These are phyloP conservation scores for Tolypocladium endophyticum DNA, from an alignment of 2,329 filamentous ascomycete genomes.

Conservation along the genomic window DNA sequence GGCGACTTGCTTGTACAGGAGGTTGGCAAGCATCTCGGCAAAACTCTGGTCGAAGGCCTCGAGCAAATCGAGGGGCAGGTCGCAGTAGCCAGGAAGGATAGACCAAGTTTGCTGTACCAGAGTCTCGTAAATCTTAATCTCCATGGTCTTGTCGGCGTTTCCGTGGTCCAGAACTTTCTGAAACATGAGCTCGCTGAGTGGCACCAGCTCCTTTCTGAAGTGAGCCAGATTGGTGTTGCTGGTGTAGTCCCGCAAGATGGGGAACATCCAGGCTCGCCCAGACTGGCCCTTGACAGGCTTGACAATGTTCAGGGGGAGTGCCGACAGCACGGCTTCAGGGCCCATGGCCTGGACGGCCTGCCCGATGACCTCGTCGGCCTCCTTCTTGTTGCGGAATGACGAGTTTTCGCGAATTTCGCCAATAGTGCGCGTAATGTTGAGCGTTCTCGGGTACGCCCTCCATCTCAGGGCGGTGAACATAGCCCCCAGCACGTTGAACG, in stretches of 20 bases:
- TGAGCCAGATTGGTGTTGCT: conserved; percentile 80
- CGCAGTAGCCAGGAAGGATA: conserved; percentile 86
- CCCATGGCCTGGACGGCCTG: conserved; percentile 86
- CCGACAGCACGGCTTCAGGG: conserved; percentile 68
- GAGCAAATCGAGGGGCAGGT: conserved; percentile 70
- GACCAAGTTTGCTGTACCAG: conserved; percentile 94
- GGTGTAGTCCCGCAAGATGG: conserved; percentile 78
- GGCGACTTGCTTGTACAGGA: conserved; percentile 86
- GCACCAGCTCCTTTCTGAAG: conserved; percentile 78
- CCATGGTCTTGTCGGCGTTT: conserved; percentile 77
- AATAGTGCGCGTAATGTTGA: conserved; percentile 64
- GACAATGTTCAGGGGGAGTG: conserved; percentile 77
- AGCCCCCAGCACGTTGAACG: conserved; percentile 77
- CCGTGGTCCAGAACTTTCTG: conserved; percentile 80
- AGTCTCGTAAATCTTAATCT: conserved; percentile 96
- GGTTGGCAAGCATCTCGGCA: conserved; percentile 80
- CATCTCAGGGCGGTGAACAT: conserved; percentile 83
- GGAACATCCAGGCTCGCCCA: conserved; percentile 89
- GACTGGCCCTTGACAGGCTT: conserved; percentile 67
- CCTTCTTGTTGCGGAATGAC: conserved; percentile 86
- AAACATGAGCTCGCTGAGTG: conserved; percentile 82
- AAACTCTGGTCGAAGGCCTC: conserved; percentile 77
- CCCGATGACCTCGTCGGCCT: conserved; percentile 83
- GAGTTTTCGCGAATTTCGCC: conserved; percentile 83
- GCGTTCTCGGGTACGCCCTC: conserved; percentile 70